Conservation (phyloP, 2,329 filamentous ascomycete genomes). For the Blastomyces gilchristii region DNA sequence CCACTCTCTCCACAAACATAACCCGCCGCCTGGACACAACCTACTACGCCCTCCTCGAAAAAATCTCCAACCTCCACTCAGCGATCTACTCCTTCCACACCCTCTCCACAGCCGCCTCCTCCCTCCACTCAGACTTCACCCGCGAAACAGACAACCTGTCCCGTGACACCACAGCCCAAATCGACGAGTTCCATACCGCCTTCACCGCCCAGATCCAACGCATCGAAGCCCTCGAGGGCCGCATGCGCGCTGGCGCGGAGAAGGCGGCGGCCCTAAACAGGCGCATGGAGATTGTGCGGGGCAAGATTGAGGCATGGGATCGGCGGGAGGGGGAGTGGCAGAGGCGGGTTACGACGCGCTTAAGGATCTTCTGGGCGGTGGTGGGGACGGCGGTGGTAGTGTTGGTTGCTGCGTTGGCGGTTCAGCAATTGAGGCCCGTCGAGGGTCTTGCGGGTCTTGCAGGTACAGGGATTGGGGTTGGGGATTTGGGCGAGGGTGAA, state of each 20-base stretch:
- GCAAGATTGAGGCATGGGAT: conserved; percentile 35
- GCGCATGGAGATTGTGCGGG: conserved; percentile 31
- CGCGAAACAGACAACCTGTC: conserved; percentile 28
- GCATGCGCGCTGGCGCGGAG: conserved; percentile 29
- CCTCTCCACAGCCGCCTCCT: conserved; percentile 28
- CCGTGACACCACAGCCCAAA: conserved; percentile 29
- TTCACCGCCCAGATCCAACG: conserved; percentile 31
- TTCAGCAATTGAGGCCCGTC: not conserved
- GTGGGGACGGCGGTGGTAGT: conserved; percentile 17
- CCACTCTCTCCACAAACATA: conserved; percentile 32
- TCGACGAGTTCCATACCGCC: conserved; percentile 26
- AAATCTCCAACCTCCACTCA: conserved; percentile 31
- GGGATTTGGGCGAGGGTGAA: not conserved
- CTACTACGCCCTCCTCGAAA: conserved; percentile 40
- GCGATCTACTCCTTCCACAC: conserved; percentile 36
- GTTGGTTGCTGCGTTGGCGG: conserved; percentile 5
- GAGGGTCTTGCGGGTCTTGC: not conserved
- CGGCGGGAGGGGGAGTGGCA: conserved; percentile 35
- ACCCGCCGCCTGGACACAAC: conserved; percentile 40
- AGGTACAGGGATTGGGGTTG: not conserved
- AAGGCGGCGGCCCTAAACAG: conserved; percentile 29
- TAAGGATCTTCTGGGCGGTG: conserved; percentile 32
- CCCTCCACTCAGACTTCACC: conserved; percentile 31
- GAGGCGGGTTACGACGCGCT: conserved; percentile 27
- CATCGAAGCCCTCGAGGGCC: conserved; percentile 29